Conservation (phyloP, 139 green algal genomes). For the Closterium sp. region DNA sequence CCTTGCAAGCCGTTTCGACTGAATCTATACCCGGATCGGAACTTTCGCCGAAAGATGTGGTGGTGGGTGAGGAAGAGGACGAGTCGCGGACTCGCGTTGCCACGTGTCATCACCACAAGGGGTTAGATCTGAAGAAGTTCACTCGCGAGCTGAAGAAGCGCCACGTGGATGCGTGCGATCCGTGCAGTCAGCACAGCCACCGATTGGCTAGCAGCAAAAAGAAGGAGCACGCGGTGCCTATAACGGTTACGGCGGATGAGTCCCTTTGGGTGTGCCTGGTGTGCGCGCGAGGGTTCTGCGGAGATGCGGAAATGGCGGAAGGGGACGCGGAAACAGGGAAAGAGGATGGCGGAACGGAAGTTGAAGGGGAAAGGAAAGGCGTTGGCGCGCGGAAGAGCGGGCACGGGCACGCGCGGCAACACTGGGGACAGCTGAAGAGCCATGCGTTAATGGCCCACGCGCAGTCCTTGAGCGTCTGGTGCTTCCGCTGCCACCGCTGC, state of each 20-base stretch:
- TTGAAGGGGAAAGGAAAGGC: too few species aligned
- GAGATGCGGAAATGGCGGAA: neutral
- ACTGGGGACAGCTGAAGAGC: neutral
- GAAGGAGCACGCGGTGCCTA: neutral
- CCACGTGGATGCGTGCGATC: neutral
- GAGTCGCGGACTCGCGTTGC: neutral
- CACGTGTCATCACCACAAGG: neutral
- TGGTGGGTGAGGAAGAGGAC: neutral
- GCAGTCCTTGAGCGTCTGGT: conserved; percentile 1
- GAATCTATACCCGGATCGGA: neutral
- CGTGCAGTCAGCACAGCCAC: neutral
- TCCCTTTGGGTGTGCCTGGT: neutral
- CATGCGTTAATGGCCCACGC: conserved; percentile 1
- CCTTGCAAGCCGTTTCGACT: neutral
- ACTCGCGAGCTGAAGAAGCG: neutral
- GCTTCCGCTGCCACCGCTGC: conserved; percentile 13
- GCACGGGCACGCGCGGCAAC: neutral
- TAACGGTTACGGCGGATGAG: neutral
- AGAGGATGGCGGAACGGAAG: neutral
- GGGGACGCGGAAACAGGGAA: neutral
- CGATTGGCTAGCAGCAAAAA: neutral
- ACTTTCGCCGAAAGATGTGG: neutral
- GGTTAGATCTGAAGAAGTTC: neutral
- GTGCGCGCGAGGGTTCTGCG: neutral
- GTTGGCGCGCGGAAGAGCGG: too few species aligned